Base-by-base conservation (phyloP, 345 rosid species). In the Mangifera indica region DNA sequence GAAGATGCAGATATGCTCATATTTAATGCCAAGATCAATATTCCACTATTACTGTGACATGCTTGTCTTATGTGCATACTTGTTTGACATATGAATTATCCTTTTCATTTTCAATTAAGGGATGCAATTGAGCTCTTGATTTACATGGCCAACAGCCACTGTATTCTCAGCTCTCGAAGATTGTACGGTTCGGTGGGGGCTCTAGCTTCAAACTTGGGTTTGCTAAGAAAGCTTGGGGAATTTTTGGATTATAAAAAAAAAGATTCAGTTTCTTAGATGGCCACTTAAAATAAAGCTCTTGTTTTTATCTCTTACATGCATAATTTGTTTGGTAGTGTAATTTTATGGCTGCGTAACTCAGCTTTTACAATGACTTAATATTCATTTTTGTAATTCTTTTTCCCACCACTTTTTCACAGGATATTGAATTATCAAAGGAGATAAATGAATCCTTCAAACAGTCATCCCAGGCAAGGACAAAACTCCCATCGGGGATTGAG, bases 401-500 rank as follows among this genome's bases (percentile, higher is more conserved):
- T 13, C 11, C 49, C 42, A 5, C 1, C 42, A 7, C 9, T 5
- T 37, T 72, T 80, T 62, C 77, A 26, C 87, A 95, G 99, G 99
- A 95, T 80, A 88, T 95, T 83, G 99, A 95, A 79, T 75, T 92
- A 66, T 95, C 99, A 17, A 95, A 89, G 85, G 99, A 95, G 86
- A 91, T 92, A 70, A 95, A 95, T 34, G 99, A 95, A 77, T 92
- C 98, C 72, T 95, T 95, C 86, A 92, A 84, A 83, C 97, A 88
- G 78, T 95, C 99, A 32, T 89, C 98, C 48, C 99, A 95, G 81
- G 99, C 97, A 48, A 85, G 99, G 86, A 88, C 92, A 74, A 92
- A 95, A 80, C 89, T 91, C 60, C 99, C 96, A 56, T 89, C 96
- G 0, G 98, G 99, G 69, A 92, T 95, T 80, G 99, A 95, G 86